phyloP scores from a whole-genome alignment of 2,329 filamentous ascomycete species.

The Pezicula radicicola region DNA sequence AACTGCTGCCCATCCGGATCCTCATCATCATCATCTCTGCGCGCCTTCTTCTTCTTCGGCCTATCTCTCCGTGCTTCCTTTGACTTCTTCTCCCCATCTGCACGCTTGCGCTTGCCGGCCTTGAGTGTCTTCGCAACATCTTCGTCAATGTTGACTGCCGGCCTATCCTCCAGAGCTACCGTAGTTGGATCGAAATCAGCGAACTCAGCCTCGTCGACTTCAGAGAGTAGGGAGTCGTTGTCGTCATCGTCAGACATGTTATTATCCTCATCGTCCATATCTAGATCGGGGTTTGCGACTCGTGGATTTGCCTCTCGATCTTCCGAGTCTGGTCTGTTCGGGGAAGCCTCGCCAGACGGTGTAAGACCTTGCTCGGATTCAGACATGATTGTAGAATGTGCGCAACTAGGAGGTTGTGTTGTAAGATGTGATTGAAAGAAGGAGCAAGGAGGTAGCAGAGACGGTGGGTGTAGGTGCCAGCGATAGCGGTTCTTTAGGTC shows the following conservation, averaged over 20 bases:
- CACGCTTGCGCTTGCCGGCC: slow-evolving; percentile 62
- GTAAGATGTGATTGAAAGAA: neutral
- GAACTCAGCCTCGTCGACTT: slow-evolving; percentile 68
- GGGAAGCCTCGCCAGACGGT: slow-evolving; percentile 13
- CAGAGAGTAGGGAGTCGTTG: slow-evolving; percentile 57
- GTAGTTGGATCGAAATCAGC: slow-evolving; percentile 66
- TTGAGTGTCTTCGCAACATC: slow-evolving; percentile 62
- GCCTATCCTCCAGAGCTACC: slow-evolving; percentile 60
- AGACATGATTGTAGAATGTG: slow-evolving; percentile 18
- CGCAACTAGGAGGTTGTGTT: neutral
- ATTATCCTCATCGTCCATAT: slow-evolving; percentile 25
- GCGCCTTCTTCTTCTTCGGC: slow-evolving; percentile 60
- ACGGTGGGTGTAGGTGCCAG: neutral
- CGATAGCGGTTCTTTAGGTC: neutral
- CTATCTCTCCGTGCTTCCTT: slow-evolving; percentile 61
- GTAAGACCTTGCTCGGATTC: slow-evolving; percentile 20
- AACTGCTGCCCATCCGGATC: slow-evolving; percentile 47
- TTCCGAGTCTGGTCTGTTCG: slow-evolving; percentile 15
- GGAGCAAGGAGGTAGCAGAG: neutral
- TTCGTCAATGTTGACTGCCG: slow-evolving; percentile 62
- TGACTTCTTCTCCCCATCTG: slow-evolving; percentile 68
- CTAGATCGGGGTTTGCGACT: slow-evolving; percentile 22
- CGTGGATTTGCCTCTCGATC: slow-evolving; percentile 17
- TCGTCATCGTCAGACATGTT: slow-evolving; percentile 45
- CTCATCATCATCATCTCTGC: slow-evolving; percentile 42